phyloP scores from a whole-genome alignment of 768 basidiomycete genomes.

The Pleurotus platypus region DNA sequence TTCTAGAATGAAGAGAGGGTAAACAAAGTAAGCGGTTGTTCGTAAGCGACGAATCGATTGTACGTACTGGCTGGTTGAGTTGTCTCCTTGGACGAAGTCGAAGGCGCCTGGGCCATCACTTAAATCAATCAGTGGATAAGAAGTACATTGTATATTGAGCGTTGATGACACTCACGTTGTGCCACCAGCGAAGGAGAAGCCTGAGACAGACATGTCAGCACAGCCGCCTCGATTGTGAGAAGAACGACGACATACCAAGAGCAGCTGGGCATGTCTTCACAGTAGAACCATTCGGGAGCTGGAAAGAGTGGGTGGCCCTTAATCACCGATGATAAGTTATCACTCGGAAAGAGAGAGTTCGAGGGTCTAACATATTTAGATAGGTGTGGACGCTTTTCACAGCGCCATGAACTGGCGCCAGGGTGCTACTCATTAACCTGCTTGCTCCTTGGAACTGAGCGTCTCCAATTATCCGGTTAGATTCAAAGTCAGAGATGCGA shows the following conservation, averaged over 20 bases:
- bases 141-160: not conserved
- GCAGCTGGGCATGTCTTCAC: conserved; percentile 78
- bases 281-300: conserved; percentile 59
- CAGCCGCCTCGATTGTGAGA: not conserved
- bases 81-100: conserved; percentile 74
- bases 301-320: conserved; percentile 65
- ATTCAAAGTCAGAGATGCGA: conserved; percentile 70
- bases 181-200: conserved; percentile 75
- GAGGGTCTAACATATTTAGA: conserved; percentile 57
- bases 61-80: conserved; percentile 56
- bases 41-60: not conserved
- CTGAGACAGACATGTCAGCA: conserved; percentile 27
- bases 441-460: conserved; percentile 68
- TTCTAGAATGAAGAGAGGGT: conserved; percentile 32
- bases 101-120: conserved; percentile 82
- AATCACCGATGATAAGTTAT: conserved; percentile 4
- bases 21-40: conserved; percentile 10
- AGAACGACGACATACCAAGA: conserved; percentile 45
- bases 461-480: conserved; percentile 69
- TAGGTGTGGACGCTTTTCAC: conserved; percentile 72
- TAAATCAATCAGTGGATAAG: not conserved
- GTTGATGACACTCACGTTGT: conserved; percentile 53
- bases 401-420: conserved; percentile 49
- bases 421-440: conserved; percentile 50
- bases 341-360: not conserved